Evolutionary conservation across 805 yeast genomes (phyloP), one percentile per base, ranked within the genome.

Genomic region (Hanseniaspora taiwanica): DNA sequence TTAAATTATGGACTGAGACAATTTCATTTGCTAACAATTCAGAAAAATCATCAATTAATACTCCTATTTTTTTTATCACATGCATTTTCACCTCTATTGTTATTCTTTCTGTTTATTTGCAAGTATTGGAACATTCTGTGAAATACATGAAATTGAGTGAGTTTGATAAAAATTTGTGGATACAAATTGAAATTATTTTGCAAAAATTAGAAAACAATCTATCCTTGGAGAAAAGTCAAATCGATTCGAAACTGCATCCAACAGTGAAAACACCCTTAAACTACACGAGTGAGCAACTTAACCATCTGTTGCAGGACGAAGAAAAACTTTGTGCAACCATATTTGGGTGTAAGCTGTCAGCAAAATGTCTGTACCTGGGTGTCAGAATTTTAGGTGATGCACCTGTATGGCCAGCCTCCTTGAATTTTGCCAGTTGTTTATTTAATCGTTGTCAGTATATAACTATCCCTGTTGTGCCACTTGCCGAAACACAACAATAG

Each of bases 401-500:
- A 0, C 91, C 91, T 13, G 79, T 81, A 20, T 81, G 93, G 93
- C 91, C 91, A 0, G 69, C 81, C 38, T 82, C 86, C 1, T 62
- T 81, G 55, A 72, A 78, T 16, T 79, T 81, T 63, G 89, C 89
- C 0, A 89, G 81, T 53, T 86, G 85, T 5, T 25, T 25, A 14
- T 25, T 25, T 7, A 25, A 14, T 8, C 29, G 29, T 25, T 25
- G 29, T 14, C 29, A 25, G 9, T 14, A 25, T 25, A 25, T 25
- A 4, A 25, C 29, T 25, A 25, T 14, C n/a, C 9, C 29, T 4
- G 29, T 12, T 4, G 9, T 25, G 4, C n/a, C 10, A 5, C n/a
- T n/a, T n/a, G n/a, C n/a, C n/a, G n/a, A n/a, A n/a, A n/a, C n/a
- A n/a, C n/a, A n/a, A n/a, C n/a, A n/a, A n/a, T n/a, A n/a, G n/a